A percentile compares a stretch with the other conserved stretches of the same genome.
These are phyloP conservation scores for Wickerhamiella vanderwaltii DNA, from an alignment of 805 yeast genomes.

Conservation along the genomic window DNA sequence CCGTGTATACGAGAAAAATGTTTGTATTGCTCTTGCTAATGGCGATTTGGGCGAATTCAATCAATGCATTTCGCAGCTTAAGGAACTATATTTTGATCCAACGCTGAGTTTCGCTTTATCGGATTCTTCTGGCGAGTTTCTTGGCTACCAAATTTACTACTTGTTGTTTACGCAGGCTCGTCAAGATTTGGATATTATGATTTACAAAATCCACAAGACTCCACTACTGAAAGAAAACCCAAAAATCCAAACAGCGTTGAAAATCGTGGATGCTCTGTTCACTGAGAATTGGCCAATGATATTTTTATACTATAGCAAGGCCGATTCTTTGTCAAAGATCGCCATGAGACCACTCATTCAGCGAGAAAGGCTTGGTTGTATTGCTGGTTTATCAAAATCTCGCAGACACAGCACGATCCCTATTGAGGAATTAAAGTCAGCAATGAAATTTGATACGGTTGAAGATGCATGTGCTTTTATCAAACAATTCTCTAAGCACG, in stretches of 20 bases:
- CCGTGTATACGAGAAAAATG: constrained; percentile 72
- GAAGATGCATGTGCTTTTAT: constrained; percentile 11
- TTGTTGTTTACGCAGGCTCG: constrained; percentile 59
- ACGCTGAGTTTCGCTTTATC: constrained; percentile 25
- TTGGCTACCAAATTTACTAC: constrained; percentile 62
- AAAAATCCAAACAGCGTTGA: constrained; percentile 29
- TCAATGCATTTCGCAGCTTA: constrained; percentile 80
- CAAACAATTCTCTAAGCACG: neutral
- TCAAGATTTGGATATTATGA: constrained; percentile 40
- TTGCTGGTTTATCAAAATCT: constrained; percentile 40
- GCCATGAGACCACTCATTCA: constrained; percentile 43
- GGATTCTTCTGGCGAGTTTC: constrained; percentile 43
- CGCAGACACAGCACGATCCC: constrained; percentile 34
- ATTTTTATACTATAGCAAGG: constrained; percentile 33
- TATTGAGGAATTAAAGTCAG: constrained; percentile 18
- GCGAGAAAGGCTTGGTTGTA: constrained; percentile 45
- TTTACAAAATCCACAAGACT: constrained; percentile 23
- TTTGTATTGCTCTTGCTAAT: constrained; percentile 71
- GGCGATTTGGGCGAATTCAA: constrained; percentile 87
- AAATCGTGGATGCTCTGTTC: constrained; percentile 28
- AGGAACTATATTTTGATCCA: constrained; percentile 40
- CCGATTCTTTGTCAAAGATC: constrained; percentile 34
- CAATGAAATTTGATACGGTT: constrained; percentile 29
- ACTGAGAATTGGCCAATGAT: constrained; percentile 43
- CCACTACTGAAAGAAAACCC: constrained; percentile 21